Evolutionary conservation across 805 yeast genomes (phyloP).

Genomic region (Kodamaea laetipori): DNA sequence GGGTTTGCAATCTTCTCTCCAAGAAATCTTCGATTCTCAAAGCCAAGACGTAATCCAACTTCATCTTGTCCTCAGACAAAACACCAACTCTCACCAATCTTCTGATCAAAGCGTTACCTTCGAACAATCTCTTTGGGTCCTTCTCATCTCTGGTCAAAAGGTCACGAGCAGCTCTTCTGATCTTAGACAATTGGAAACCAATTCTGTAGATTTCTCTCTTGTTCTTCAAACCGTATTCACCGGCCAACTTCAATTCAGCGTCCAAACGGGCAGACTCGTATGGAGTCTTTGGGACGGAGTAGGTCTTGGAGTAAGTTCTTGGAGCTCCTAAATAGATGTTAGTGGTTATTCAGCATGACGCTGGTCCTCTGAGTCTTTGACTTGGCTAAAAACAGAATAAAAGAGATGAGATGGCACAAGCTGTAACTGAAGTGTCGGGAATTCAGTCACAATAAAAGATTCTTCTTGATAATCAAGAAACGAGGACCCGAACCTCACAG

Average conservation of each 20-base stretch:
- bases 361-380: slow-evolving; percentile 8
- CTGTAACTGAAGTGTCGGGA: slow-evolving; percentile 86
- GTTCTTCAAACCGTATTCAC: slow-evolving; percentile 99
- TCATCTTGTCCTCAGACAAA: slow-evolving; percentile 98
- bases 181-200: slow-evolving; percentile 98
- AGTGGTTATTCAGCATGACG: slow-evolving; percentile 1
- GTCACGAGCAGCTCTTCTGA: slow-evolving; percentile 99
- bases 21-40: slow-evolving; percentile 98
- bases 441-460: slow-evolving; percentile 56
- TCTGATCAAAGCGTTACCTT: slow-evolving; percentile 99
- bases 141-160: slow-evolving; percentile 99
- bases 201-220: slow-evolving; percentile 99
- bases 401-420: slow-evolving; percentile 10
- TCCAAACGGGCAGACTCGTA: slow-evolving; percentile 99
- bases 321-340: slow-evolving; percentile 78
- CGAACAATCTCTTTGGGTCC: slow-evolving; percentile 99
- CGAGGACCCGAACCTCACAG: slow-evolving; percentile 77
- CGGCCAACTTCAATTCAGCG: slow-evolving; percentile 98
- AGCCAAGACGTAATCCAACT: slow-evolving; percentile 99
- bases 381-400: slow-evolving; percentile 5
- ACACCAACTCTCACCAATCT: slow-evolving; percentile 99
- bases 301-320: slow-evolving; percentile 99
- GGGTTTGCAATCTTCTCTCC: slow-evolving; percentile 99
- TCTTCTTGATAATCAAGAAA: slow-evolving; percentile 21
- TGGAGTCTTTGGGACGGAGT: slow-evolving; percentile 99